Percentiles rank a stretch among this genome's conserved stretches.
Conservation (phyloP, 345 rosid species). For the Nasturtium officinale region DNA sequence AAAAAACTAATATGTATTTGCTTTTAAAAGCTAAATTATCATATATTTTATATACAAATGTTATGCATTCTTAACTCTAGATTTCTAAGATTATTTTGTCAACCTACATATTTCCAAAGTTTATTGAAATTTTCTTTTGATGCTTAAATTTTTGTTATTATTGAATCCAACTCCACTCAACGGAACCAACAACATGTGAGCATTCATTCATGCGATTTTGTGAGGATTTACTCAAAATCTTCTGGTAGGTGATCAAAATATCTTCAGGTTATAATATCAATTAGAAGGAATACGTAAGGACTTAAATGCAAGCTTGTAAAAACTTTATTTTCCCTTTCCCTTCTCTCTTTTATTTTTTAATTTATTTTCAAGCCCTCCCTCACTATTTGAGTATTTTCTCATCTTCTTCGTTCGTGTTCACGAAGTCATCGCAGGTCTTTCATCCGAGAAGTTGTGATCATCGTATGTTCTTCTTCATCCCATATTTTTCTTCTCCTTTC, state of each 20-base stretch:
- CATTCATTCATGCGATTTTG: slow-evolving; percentile 22
- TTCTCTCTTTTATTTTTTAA: neutral
- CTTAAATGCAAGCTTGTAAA: slow-evolving; percentile 9
- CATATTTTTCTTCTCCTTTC: neutral
- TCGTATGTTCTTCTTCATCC: slow-evolving; percentile 18
- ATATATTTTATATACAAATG: neutral
- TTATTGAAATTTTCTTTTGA: too few species aligned
- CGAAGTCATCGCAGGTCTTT: slow-evolving; percentile 42
- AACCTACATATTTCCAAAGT: neutral
- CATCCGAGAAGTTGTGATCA: slow-evolving; percentile 8
- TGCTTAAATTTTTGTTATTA: too few species aligned
- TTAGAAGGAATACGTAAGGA: slow-evolving; percentile 13
- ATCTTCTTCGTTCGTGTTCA: slow-evolving; percentile 32
- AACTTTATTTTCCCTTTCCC: neutral
- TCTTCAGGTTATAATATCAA: slow-evolving; percentile 1
- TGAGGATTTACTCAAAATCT: neutral
- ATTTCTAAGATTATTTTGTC: neutral
- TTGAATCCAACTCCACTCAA: neutral
- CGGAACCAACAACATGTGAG: neutral
- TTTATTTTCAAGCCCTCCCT: neutral
- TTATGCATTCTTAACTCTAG: neutral
- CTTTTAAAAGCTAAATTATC: neutral
- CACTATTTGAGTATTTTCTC: neutral
- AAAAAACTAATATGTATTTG: neutral
- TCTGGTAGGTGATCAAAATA: neutral